Evolutionary conservation across 2,329 filamentous ascomycete genomes (phyloP).

Genomic region (Zymoseptoria ardabiliae): DNA sequence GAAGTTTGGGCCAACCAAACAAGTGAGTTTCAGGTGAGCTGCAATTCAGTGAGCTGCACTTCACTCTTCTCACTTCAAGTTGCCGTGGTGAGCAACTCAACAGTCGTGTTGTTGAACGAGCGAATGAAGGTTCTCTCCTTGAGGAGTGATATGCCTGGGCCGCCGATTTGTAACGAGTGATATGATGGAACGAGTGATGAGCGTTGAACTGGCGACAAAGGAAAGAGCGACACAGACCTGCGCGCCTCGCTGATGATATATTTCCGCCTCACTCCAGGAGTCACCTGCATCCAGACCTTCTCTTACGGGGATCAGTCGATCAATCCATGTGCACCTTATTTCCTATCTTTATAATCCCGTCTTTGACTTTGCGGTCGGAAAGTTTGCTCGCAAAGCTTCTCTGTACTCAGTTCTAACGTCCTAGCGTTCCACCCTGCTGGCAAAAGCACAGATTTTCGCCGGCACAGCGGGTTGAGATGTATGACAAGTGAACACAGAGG

Average conservation of each 20-base stretch:
- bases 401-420: too few relatives aligned
- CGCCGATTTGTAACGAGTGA: background rate
- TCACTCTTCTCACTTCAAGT: background rate
- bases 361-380: background rate
- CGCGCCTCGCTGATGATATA: background rate
- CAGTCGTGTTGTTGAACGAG: background rate
- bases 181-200: background rate
- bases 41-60: background rate
- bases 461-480: too few relatives aligned
- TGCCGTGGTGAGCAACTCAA: background rate
- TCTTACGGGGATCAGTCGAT: background rate
- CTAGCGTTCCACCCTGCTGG: too few relatives aligned
- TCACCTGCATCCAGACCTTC: background rate
- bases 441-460: too few relatives aligned
- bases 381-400: background rate
- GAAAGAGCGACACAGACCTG: background rate
- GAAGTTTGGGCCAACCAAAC: background rate
- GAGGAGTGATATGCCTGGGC: background rate
- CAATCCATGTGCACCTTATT: background rate
- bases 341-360: background rate
- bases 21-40: background rate
- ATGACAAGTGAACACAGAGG: too few relatives aligned
- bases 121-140: background rate
- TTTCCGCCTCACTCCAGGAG: too few relatives aligned
- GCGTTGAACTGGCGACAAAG: background rate